Percentiles rank a stretch among this genome's conserved stretches.
Conservation (phyloP, 2,329 filamentous ascomycete species). For the Paecilomyces sp. region DNA sequence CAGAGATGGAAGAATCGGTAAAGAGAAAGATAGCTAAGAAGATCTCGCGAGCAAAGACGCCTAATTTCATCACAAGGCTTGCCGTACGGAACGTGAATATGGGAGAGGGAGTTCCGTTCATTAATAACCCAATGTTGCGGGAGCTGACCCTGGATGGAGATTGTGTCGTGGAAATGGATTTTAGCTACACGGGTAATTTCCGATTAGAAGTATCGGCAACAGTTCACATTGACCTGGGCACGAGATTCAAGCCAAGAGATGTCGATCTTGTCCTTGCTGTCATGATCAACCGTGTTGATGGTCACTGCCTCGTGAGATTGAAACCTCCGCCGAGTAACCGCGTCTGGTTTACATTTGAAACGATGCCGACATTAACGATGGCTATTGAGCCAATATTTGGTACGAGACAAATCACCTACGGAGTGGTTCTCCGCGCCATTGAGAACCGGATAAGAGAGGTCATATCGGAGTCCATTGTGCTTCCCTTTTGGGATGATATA, state of each 20-base stretch:
- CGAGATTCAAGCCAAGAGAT: conserved; percentile 81
- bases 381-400: conserved; percentile 94
- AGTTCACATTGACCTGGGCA: conserved; percentile 81
- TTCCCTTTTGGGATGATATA: conserved; percentile 93
- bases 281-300: conserved; percentile 75
- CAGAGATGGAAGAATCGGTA: conserved; percentile 71
- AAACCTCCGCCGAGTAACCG: conserved; percentile 95
- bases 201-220: conserved; percentile 87
- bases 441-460: conserved; percentile 94
- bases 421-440: conserved; percentile 83
- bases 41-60: conserved; percentile 87
- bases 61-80: conserved; percentile 80
- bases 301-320: conserved; percentile 75
- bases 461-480: conserved; percentile 81
- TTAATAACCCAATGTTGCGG: conserved; percentile 80
- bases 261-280: conserved; percentile 84
- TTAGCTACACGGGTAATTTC: conserved; percentile 85
- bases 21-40: conserved; percentile 89
- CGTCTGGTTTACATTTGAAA: conserved; percentile 91
- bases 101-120: conserved; percentile 76
- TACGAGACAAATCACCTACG: conserved; percentile 90
- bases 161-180: conserved; percentile 75
- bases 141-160: conserved; percentile 91
- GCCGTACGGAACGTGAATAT: conserved; percentile 76
- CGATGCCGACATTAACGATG: conserved; percentile 89